Evolutionary conservation across 441 rosid species (phyloP).

Genomic region (Euphorbia schlechtendalii): DNA sequence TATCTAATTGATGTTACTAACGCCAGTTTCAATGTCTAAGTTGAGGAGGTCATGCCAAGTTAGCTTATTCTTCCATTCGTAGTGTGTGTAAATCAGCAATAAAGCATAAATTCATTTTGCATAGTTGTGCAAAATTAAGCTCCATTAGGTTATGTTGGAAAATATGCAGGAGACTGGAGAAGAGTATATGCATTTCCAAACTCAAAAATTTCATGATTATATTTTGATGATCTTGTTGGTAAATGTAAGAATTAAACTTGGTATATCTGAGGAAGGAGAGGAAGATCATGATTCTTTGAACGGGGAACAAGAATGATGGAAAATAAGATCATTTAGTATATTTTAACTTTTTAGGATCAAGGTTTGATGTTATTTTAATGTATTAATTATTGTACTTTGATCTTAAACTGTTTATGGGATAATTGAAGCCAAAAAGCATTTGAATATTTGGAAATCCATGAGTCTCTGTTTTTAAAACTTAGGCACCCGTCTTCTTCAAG

Average conservation of each 20-base stretch:
- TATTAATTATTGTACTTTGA: no score
- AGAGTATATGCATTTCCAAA: not conserved
- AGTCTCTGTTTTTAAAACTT: not conserved
- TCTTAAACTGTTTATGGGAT: no score
- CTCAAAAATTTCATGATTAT: not conserved
- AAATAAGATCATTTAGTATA: not conserved
- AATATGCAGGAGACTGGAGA: not conserved
- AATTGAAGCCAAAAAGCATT: no score
- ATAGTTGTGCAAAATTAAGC: not conserved
- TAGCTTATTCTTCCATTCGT: not conserved
- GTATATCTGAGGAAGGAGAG: not conserved
- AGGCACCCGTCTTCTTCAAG: not conserved
- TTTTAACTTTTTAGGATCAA: not conserved
- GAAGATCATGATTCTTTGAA: not conserved
- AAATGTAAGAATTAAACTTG: not conserved
- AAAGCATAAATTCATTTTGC: not conserved
- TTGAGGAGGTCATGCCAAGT: not conserved
- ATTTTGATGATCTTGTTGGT: not conserved
- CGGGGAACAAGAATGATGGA: not conserved
- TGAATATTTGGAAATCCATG: not conserved
- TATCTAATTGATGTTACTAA: not conserved
- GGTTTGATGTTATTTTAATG: not conserved
- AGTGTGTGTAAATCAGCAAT: not conserved
- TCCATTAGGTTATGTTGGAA: not conserved
- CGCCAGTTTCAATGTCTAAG: not conserved